Evolutionary conservation across 2,329 filamentous ascomycete genomes (phyloP), one percentile per base, ranked within the genome.

Genomic region (Balansia obtecta): DNA sequence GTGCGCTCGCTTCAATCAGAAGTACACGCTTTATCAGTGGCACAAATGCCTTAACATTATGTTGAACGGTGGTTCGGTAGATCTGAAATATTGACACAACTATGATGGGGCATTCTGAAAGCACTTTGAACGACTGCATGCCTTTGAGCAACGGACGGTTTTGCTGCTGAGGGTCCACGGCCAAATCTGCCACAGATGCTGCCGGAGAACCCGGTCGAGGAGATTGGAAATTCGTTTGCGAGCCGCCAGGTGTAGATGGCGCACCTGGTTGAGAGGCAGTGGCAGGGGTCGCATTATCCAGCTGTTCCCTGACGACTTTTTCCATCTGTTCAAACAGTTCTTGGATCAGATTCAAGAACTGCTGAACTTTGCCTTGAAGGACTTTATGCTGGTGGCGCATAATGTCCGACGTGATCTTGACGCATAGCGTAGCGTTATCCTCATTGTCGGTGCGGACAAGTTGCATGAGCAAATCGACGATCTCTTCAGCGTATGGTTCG

Each of bases 91-190:
- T 88, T 4, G 91, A 97, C 1, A 98, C 93, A 3, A 99, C 93
- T 40, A 98, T 97, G 48, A 99, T 99, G 0, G 93, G 93, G 59
- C 93, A 98, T 66, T 99, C 93, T 1, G 91, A 89, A 4, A 98
- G 78, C 22, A 98, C 91, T 67, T 97, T 98, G 77, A 99, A 98
- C 1, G 93, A 98, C 64, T 95, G 88, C 88, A 96, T 96, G 32
- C 93, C 93, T 67, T 88, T 95, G 50, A 90, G 72, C 34, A 98
- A 69, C 46, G 88, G 85, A 52, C 90, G 82, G 50, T 70, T 88
- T 59, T 89, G 85, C 62, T 91, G 88, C 60, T 88, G 85, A n/a
- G 75, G 72, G 59, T 96, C 90, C 13, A 82, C 78, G 6, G 83
- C 88, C 47, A 95, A 77, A 55, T 97, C 93, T 16, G 84, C 77